Conservation (phyloP, 1,284 basidiomycete genomes). For the Porogramme epimiltina region DNA sequence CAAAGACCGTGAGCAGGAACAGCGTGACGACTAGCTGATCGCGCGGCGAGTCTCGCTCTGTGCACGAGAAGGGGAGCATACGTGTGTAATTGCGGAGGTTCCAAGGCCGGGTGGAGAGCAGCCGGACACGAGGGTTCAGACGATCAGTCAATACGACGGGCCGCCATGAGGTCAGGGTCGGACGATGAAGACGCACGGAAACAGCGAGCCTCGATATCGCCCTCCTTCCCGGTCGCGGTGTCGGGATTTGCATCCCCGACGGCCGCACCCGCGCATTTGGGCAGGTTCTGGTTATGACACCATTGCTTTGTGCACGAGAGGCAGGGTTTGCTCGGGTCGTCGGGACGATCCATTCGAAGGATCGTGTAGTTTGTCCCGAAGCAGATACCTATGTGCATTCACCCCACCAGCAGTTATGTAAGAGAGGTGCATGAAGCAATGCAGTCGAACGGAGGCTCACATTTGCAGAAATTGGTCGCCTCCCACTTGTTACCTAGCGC, state of each 20-base stretch:
- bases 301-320: slow-evolving; percentile 92
- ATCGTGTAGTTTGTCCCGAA: slow-evolving; percentile 88
- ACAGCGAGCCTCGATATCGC: slow-evolving; percentile 93
- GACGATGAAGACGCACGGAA: slow-evolving; percentile 92
- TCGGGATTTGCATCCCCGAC: slow-evolving; percentile 88
- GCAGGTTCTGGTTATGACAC: slow-evolving; percentile 91
- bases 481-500: slow-evolving; percentile 72
- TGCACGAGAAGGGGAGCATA: not conserved
- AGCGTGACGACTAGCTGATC: slow-evolving; percentile 90
- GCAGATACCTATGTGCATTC: slow-evolving; percentile 72
- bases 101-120: slow-evolving; percentile 4
- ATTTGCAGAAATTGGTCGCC: slow-evolving; percentile 84
- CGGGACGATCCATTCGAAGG: slow-evolving; percentile 78
- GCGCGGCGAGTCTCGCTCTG: slow-evolving; percentile 85
- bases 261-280: slow-evolving; percentile 83
- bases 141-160: slow-evolving; percentile 7
- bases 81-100: no score
- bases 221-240: slow-evolving; percentile 93
- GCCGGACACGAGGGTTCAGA: not conserved
- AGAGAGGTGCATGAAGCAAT: not conserved
- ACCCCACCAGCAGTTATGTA: not conserved
- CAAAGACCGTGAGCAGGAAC: slow-evolving; percentile 85
- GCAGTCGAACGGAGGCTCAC: slow-evolving; percentile 38
- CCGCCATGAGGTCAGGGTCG: slow-evolving; percentile 22
- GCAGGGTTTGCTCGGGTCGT: slow-evolving; percentile 87